Conservation (phyloP, 2,329 filamentous ascomycete species). For the Penicillium sp. region DNA sequence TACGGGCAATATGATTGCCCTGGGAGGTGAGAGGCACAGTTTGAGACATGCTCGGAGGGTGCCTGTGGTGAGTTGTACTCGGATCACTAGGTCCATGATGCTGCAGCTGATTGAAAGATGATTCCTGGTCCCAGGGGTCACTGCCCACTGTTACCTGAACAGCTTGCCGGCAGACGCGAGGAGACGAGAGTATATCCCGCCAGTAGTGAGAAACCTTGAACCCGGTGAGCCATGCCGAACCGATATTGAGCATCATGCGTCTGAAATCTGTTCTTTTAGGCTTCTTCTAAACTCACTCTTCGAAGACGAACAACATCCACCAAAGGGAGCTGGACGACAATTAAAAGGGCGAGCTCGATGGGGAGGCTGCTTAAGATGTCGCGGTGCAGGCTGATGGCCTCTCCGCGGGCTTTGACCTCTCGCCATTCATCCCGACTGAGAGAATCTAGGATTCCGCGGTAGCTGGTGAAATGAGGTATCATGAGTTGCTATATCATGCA, state of each 20-base stretch:
- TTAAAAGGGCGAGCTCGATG: constrained; percentile 26
- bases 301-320: constrained; percentile 25
- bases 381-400: constrained; percentile 21
- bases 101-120: too few relatives aligned
- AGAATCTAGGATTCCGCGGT: constrained; percentile 23
- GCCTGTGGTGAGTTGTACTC: too few relatives aligned
- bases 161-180: constrained; percentile 13
- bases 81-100: too few relatives aligned
- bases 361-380: constrained; percentile 32
- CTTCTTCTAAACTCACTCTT: constrained; percentile 18
- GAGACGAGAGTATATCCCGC: constrained; percentile 26
- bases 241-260: not conserved
- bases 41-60: too few relatives aligned
- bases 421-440: constrained; percentile 29
- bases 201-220: constrained; percentile 32
- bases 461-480: constrained; percentile 14
- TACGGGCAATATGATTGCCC: too few relatives aligned
- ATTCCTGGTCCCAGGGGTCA: not conserved
- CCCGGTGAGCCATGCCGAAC: not conserved
- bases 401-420: constrained; percentile 19
- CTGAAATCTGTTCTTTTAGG: not conserved
- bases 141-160: constrained; percentile 13
- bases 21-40: too few relatives aligned
- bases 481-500: too few relatives aligned
- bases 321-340: constrained; percentile 23